Conservation (phyloP, 805 yeast genomes). For the Jamesozyma gamospora region DNA sequence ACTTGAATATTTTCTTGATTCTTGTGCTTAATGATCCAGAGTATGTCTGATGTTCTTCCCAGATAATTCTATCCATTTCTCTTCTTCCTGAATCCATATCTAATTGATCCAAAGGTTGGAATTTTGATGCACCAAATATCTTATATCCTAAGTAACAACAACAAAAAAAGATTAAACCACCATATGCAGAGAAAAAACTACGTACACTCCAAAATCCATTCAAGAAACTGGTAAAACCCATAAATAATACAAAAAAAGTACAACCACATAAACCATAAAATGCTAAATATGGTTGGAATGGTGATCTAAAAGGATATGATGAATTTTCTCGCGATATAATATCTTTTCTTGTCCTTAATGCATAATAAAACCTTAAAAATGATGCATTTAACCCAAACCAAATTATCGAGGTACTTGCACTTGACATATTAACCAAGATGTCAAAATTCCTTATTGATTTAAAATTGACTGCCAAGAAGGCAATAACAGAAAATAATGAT, state of each 20-base stretch:
- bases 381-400: conserved; percentile 69
- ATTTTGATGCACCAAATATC: conserved; percentile 48
- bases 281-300: conserved; percentile 62
- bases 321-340: conserved; percentile 53
- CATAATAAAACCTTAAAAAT: conserved; percentile 54
- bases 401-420: conserved; percentile 66
- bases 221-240: conserved; percentile 57
- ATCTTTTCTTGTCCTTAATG: conserved; percentile 51
- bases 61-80: conserved; percentile 68
- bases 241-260: conserved; percentile 38
- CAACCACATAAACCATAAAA: conserved; percentile 52
- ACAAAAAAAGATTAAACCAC: conserved; percentile 45
- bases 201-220: conserved; percentile 49
- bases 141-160: conserved; percentile 47
- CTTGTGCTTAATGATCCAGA: neutral
- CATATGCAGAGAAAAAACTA: conserved; percentile 57
- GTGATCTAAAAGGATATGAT: conserved; percentile 59
- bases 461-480: conserved; percentile 50
- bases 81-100: conserved; percentile 80
- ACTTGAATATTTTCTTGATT: neutral
- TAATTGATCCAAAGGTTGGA: conserved; percentile 59
- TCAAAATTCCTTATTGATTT: conserved; percentile 55
- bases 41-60: conserved; percentile 61
- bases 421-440: conserved; percentile 54
- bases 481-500: conserved; percentile 48